A percentile compares a stretch with the other conserved stretches of the same genome.
These are phyloP conservation scores for Paecilomyces dactylethromorphus DNA, from an alignment of 2,329 filamentous ascomycete genomes.

Conservation along the genomic window DNA sequence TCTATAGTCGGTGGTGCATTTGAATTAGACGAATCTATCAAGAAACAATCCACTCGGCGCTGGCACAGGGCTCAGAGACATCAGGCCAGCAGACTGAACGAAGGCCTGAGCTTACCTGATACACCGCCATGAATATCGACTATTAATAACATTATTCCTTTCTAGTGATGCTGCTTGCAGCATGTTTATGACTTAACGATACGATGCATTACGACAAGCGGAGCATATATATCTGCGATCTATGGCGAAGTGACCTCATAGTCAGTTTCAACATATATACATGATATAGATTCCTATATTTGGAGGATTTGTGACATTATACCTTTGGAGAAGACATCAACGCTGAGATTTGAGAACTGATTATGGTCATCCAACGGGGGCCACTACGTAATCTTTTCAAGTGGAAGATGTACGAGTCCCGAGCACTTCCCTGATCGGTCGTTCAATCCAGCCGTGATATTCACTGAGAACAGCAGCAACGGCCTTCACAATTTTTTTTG, in stretches of 20 bases:
- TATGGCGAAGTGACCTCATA: neutral
- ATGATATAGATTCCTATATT: neutral
- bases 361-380: too few relatives aligned
- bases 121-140: neutral
- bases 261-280: neutral
- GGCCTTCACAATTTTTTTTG: too few relatives aligned
- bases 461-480: too few relatives aligned
- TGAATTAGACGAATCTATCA: neutral
- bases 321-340: neutral
- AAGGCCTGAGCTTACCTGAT: neutral
- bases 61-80: neutral
- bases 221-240: neutral
- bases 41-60: neutral
- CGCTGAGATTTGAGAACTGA: too few relatives aligned
- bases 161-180: neutral
- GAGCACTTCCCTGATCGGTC: too few relatives aligned
- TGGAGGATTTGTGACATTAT: neutral
- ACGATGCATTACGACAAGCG: neutral
- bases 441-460: too few relatives aligned
- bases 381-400: too few relatives aligned
- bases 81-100: neutral
- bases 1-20: neutral
- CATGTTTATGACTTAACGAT: neutral
- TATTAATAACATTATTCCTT: neutral
- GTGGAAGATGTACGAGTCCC: too few relatives aligned